Conservation (phyloP, 2,329 filamentous ascomycete species). For the Aspergillus oerlinghausenensis region DNA sequence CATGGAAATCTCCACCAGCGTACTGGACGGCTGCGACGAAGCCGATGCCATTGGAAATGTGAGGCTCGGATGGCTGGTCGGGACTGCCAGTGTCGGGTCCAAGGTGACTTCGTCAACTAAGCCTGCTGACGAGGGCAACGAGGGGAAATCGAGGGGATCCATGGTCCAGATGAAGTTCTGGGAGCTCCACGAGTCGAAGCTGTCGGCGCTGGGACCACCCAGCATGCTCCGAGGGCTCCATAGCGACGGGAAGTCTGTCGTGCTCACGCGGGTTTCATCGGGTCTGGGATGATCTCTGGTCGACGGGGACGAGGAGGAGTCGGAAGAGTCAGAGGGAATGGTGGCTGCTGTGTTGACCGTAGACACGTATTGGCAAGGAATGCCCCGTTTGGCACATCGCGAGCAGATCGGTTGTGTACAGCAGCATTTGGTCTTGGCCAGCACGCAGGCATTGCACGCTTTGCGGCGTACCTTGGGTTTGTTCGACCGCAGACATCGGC, state of each 20-base stretch:
- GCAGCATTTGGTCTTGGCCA: constrained; percentile 18
- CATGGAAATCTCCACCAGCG: not conserved
- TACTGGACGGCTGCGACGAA: not conserved
- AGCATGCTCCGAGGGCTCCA: not conserved
- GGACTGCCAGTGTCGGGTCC: not conserved
- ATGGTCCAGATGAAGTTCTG: constrained; percentile 1
- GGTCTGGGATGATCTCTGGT: not conserved
- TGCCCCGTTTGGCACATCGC: constrained; percentile 12
- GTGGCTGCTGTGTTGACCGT: not conserved
- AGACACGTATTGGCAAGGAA: constrained; percentile 6
- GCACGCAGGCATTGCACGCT: constrained; percentile 18
- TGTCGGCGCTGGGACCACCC: not conserved
- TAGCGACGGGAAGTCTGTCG: not conserved
- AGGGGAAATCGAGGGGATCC: not conserved
- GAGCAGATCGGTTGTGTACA: constrained; percentile 13
- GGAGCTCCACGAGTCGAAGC: not conserved
- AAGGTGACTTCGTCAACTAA: not conserved
- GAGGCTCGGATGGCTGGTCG: not conserved
- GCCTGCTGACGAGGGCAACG: not conserved
- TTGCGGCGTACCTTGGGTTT: constrained; percentile 12
- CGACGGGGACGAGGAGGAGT: not conserved
- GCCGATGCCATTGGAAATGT: not conserved
- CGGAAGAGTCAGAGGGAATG: not conserved
- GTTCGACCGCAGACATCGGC: constrained; percentile 12
- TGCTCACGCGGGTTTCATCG: not conserved